Percentiles rank a stretch among this genome's conserved stretches.
Evolutionary conservation across 208 protist genomes (phyloP).

Genomic region (Trypanosoma brucei): DNA sequence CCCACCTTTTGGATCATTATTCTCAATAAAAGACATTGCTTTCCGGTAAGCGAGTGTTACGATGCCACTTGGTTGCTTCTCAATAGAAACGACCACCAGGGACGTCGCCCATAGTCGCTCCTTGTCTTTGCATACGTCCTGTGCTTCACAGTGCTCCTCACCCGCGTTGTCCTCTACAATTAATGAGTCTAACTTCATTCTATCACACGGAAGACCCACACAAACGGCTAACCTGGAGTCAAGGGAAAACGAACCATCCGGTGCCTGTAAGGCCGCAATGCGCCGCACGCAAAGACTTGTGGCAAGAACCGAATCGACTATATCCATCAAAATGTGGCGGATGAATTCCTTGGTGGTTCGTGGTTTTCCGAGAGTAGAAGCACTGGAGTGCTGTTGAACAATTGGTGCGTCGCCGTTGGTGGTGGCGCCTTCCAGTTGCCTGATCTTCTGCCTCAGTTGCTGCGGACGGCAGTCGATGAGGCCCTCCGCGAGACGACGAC

Average conservation of each 20-base stretch:
- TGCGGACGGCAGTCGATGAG: constrained; percentile 6
- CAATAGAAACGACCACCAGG: constrained; percentile 34
- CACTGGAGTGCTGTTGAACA: not conserved
- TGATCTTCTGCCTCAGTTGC: not conserved
- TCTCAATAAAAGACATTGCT: constrained; percentile 22
- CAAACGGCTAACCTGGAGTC: constrained; percentile 17
- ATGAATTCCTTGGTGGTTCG: constrained; percentile 25
- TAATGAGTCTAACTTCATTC: constrained; percentile 20
- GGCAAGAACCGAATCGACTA: constrained; percentile 23
- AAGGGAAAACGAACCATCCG: constrained; percentile 41
- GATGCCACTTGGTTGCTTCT: constrained; percentile 10
- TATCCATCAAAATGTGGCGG: constrained; percentile 23
- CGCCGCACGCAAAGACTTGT: constrained; percentile 13
- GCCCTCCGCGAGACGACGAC: constrained; percentile 10
- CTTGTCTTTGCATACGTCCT: constrained; percentile 9
- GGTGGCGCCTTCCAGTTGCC: not conserved
- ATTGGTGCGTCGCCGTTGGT: not conserved
- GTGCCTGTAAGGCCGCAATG: constrained; percentile 35
- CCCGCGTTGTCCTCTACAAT: constrained; percentile 9
- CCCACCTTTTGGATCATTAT: constrained; percentile 19
- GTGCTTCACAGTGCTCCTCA: constrained; percentile 8
- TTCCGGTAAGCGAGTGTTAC: constrained; percentile 24
- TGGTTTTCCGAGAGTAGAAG: constrained; percentile 2
- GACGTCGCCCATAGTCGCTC: constrained; percentile 45
- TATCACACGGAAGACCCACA: constrained; percentile 18